Evolutionary conservation across 2,329 filamentous ascomycete species (phyloP), one percentile per base, ranked within the genome.

Genomic region (Hymenotorrendiella dingleyae): DNA sequence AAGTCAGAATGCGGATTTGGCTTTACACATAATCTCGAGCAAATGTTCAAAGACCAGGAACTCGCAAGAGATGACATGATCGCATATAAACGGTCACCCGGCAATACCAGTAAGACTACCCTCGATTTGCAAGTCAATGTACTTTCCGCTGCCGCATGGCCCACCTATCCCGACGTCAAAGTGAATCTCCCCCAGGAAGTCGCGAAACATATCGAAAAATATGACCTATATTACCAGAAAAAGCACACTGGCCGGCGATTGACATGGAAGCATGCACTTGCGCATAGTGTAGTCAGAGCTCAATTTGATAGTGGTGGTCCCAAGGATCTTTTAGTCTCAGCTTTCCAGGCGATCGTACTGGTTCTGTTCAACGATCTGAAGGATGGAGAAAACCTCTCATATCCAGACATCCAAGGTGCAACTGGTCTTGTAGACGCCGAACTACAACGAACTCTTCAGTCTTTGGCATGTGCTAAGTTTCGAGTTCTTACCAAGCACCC

Each of bases 1-100:
- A 91, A 93, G 66, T 85, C 82, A 53, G 93, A 98, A 69, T 98
- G 93, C 60, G 93, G 93, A 28, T 84, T 86, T 11, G 86, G 80
- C 54, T 97, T 98, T 62, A 98, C 93, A 0, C 90, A 95, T 61
- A 98, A 98, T 58, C 73, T 99, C 0, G 94, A 99, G 65, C 87
- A 91, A 49, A 99, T 99, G 93, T 98, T 99, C 71, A 95, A 94
- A 64, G 93, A 99, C 59, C 88, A 97, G 64, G 90, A 96, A 60
- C 74, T 96, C 16, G 86, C 86, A 10, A 84, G 85, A 47, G 93
- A 97, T 56, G 91, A 97, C 61, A 94, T 97, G 84, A 67, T 75
- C n/a, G 79, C 84, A 0, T 98, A 94, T 68, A 93, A 84, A 63
- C 74, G 65, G 63, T 89, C 64, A 6, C 48, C 60, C 4, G 67